Evolutionary conservation across 345 rosid genomes (phyloP), one percentile per base, ranked within the genome.

Genomic region (Brassica carinata): DNA sequence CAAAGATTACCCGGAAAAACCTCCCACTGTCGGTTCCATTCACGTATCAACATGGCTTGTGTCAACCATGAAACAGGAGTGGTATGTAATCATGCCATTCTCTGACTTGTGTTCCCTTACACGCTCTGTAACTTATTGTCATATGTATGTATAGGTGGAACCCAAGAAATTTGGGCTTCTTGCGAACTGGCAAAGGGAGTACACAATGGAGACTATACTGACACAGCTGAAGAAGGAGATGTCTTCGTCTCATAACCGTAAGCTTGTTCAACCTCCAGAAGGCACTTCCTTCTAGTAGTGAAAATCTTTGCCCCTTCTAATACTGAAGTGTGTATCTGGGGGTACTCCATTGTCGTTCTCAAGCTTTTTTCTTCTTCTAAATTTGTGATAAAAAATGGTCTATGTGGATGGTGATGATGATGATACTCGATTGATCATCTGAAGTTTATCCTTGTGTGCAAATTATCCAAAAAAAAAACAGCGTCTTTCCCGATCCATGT

Each of bases 1-100:
- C 83, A 92, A 94, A 87, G 98, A 94, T 81, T 94, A 94, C 81
- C 98, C 98, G 0, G 97, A 94, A 86, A 94, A 89, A 87, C 97
- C 98, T 67, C 98, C 98, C 19, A 94, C 86, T 67, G 97, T 92
- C 94, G 97, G 71, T 94, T 92, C 79, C 98, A 94, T 84, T 92
- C 98, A 63, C 92, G 97, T 74, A 81, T 94, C 79, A 94, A 94
- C 81, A 89, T 94, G 96, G 87, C 91, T 66, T 92, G 97, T 72
- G 98, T 94, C 79, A 91, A 88, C 89, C 97, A 92, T 69, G 98
- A 94, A 89, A 91, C 94, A 29, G 98, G 98, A 85, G 94, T 88
- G 98, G 98, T 94, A 94, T 26, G 30, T 3, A 19, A 1, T 7
- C 1, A 15, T 79, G 0, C 1, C 55, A 9, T 74, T 8, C 18